Percentiles rank a stretch among this genome's conserved stretches.
Conservation (phyloP, 2,329 filamentous ascomycete genomes). For the Diaporthe ampelina region DNA sequence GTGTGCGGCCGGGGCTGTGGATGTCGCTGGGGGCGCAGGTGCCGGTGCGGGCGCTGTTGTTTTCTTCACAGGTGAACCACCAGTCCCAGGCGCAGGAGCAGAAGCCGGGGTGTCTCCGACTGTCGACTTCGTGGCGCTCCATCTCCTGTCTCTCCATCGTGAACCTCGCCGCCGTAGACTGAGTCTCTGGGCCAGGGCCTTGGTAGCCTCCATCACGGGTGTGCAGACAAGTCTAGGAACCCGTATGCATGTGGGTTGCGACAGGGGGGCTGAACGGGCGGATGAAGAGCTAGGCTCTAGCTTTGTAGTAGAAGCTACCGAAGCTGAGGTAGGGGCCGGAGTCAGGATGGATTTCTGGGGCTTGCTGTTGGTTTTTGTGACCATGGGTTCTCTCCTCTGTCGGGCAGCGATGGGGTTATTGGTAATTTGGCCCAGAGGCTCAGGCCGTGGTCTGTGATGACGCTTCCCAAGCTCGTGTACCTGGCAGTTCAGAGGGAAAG, state of each 20-base stretch:
- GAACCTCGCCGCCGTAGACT: conserved; percentile 38
- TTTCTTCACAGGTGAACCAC: conserved; percentile 6
- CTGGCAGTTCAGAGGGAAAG: not conserved
- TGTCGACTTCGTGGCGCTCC: conserved; percentile 13
- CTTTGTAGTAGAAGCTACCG: conserved; percentile 25
- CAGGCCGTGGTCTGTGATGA: conserved; percentile 15
- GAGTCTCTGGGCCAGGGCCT: conserved; percentile 39
- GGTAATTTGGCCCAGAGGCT: conserved; percentile 19
- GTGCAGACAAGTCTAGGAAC: conserved; percentile 30
- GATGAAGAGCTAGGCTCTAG: conserved; percentile 12
- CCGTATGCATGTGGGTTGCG: conserved; percentile 37
- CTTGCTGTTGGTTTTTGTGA: conserved; percentile 10
- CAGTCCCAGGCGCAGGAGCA: conserved; percentile 8
- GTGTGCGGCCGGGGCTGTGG: not conserved
- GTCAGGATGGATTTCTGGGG: conserved; percentile 9
- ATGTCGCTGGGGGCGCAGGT: not conserved
- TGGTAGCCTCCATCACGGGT: conserved; percentile 42
- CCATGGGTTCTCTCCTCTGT: conserved; percentile 24
- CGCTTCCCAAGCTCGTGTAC: conserved; percentile 15
- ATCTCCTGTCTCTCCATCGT: conserved; percentile 34
- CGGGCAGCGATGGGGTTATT: conserved; percentile 31
- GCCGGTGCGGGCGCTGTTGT: conserved; percentile 16
- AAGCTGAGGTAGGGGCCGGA: conserved; percentile 17
- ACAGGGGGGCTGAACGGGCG: conserved; percentile 7
- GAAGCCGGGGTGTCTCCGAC: conserved; percentile 1